Evolutionary conservation across 2,329 filamentous ascomycete genomes (phyloP).

Genomic region (Chalaropsis thielavioides): DNA sequence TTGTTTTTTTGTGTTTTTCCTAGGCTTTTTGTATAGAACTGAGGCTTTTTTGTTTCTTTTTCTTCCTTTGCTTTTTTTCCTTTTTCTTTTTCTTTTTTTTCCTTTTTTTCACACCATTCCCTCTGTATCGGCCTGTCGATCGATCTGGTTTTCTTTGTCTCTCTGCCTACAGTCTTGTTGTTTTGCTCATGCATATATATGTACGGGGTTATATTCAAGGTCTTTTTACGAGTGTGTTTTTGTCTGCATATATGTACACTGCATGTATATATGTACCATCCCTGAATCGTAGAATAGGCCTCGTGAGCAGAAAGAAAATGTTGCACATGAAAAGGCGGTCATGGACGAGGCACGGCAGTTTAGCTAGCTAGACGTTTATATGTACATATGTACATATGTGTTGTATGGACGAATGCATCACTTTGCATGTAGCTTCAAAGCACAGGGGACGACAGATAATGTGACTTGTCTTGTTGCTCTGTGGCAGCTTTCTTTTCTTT

Average conservation of each 20-base stretch:
- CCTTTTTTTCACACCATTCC: neutral
- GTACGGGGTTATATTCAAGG: neutral
- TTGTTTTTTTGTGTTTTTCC: neutral
- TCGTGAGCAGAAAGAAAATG: neutral
- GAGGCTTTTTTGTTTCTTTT: no score
- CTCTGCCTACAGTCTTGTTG: neutral
- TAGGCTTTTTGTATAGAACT: neutral
- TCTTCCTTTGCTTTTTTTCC: neutral
- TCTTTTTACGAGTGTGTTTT: neutral
- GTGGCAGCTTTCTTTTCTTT: no score
- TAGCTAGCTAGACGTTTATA: neutral
- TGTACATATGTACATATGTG: neutral
- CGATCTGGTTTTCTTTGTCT: neutral
- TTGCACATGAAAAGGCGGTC: neutral
- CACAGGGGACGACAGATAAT: neutral
- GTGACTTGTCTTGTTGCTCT: neutral
- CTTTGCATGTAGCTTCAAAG: neutral
- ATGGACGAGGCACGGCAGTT: neutral
- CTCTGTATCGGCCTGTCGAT: neutral
- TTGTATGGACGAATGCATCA: neutral
- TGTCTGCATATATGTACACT: neutral
- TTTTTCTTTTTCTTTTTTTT: neutral
- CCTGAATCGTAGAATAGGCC: neutral
- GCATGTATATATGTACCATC: neutral
- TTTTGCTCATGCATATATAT: neutral